Conservation (phyloP, 495 filamentous ascomycete genomes). For the Haplographium delicatum region DNA sequence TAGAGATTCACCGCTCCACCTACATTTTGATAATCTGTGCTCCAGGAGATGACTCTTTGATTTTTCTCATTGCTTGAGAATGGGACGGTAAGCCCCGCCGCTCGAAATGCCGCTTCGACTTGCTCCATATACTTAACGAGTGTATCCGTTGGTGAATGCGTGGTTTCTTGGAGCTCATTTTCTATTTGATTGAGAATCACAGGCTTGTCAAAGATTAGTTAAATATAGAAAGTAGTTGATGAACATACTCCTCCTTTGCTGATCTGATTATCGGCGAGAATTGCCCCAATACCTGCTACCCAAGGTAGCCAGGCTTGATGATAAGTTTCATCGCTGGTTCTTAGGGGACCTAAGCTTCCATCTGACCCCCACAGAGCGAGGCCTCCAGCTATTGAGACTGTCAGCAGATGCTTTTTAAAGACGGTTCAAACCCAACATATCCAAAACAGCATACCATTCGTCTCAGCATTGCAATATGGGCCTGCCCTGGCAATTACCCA, state of each 20-base stretch:
- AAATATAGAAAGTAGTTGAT: not conserved
- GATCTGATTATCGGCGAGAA: slow-evolving; percentile 44
- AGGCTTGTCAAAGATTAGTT: slow-evolving; percentile 22
- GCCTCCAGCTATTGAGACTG: no score
- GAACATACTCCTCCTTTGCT: slow-evolving; percentile 39
- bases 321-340: slow-evolving; percentile 39
- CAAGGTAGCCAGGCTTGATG: slow-evolving; percentile 41
- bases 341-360: slow-evolving; percentile 41
- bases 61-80: slow-evolving; percentile 50
- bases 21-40: slow-evolving; percentile 48
- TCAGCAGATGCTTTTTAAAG: no score
- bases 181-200: slow-evolving; percentile 50
- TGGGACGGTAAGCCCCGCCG: slow-evolving; percentile 47
- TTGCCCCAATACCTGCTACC: slow-evolving; percentile 39
- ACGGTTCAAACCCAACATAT: no score
- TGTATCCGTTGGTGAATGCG: slow-evolving; percentile 32
- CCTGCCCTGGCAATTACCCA: slow-evolving; percentile 56
- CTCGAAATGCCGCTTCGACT: slow-evolving; percentile 38
- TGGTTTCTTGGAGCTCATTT: slow-evolving; percentile 46
- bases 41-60: slow-evolving; percentile 45
- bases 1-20: slow-evolving; percentile 53
- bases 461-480: slow-evolving; percentile 54
- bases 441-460: no score
- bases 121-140: slow-evolving; percentile 49
- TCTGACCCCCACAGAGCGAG: slow-evolving; percentile 48